These are phyloP conservation scores for Leersia perrieri DNA, from an alignment of 176 grass and related monocot species.

Conservation along the genomic window DNA sequence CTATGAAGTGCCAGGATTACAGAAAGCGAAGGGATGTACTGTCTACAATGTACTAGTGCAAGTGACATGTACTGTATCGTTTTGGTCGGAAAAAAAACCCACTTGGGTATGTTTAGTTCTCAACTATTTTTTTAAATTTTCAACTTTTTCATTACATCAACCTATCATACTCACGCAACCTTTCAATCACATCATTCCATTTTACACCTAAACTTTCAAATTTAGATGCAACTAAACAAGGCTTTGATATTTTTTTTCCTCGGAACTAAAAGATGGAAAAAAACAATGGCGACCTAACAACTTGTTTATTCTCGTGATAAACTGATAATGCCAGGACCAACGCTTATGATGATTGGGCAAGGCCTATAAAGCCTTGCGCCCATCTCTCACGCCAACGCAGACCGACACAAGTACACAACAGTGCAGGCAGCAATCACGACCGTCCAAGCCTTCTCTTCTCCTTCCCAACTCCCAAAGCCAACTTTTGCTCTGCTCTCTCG, in stretches of 20 bases:
- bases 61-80: not conserved
- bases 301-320: constrained; percentile 9
- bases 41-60: not conserved
- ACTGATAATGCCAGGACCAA: not conserved
- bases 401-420: constrained; percentile 54
- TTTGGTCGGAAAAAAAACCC: not conserved
- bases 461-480: not conserved
- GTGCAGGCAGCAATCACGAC: not conserved
- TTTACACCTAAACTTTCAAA: too few relatives aligned
- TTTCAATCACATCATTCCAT: too few relatives aligned
- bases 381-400: constrained; percentile 35
- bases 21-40: not conserved
- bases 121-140: too few relatives aligned
- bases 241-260: not conserved
- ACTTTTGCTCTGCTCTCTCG: not conserved
- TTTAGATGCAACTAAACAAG: too few relatives aligned
- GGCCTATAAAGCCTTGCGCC: constrained; percentile 27
- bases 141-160: too few relatives aligned
- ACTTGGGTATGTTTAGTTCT: too few relatives aligned
- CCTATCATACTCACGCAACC: too few relatives aligned
- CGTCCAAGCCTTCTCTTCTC: not conserved
- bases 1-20: not conserved
- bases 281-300: not conserved
- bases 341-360: not conserved
- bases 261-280: not conserved